These are phyloP conservation scores for Pseudohalonectria lignicola DNA, from an alignment of 2,329 filamentous ascomycete species.

Conservation along the genomic window DNA sequence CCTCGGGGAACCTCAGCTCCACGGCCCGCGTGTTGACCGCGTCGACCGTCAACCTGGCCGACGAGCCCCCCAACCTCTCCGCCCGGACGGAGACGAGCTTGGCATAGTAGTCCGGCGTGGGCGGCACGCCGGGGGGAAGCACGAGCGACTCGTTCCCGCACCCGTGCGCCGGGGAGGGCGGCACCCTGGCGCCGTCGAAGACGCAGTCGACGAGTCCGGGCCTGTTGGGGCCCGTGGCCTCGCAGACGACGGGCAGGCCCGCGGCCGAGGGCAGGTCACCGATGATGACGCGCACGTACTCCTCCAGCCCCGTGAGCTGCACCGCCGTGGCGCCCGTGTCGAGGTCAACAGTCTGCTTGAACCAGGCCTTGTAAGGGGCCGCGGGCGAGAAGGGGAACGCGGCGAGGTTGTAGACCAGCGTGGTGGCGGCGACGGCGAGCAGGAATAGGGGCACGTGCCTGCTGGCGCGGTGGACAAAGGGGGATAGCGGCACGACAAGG, in stretches of 20 bases:
- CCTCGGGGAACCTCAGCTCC: slow-evolving; percentile 50
- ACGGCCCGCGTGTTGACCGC: slow-evolving; percentile 73
- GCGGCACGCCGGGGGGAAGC: slow-evolving; percentile 1
- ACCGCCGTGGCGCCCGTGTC: slow-evolving; percentile 61
- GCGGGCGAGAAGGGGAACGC: slow-evolving; percentile 80
- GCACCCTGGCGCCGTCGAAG: slow-evolving; percentile 51
- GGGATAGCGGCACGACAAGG: slow-evolving; percentile 63
- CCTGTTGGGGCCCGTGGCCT: slow-evolving; percentile 20
- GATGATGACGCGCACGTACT: slow-evolving; percentile 58
- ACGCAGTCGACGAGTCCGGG: slow-evolving; percentile 53
- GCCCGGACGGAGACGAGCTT: slow-evolving; percentile 50
- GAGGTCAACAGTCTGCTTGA: slow-evolving; percentile 71
- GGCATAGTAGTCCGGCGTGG: slow-evolving; percentile 28
- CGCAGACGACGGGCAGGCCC: slow-evolving; percentile 49
- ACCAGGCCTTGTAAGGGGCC: slow-evolving; percentile 77
- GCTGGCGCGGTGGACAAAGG: slow-evolving; percentile 79
- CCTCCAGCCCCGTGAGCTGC: slow-evolving; percentile 55
- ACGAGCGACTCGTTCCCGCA: slow-evolving; percentile 8
- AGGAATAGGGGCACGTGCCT: slow-evolving; percentile 73
- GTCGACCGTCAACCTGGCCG: slow-evolving; percentile 53
- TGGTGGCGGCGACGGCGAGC: slow-evolving; percentile 60
- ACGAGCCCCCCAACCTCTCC: slow-evolving; percentile 25
- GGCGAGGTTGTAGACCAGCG: slow-evolving; percentile 73
- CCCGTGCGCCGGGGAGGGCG: slow-evolving; percentile 51
- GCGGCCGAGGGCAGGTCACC: slow-evolving; percentile 58